Base-by-base conservation (phyloP, 352 stramenopile genomes). In the Phytophthora meadii region DNA sequence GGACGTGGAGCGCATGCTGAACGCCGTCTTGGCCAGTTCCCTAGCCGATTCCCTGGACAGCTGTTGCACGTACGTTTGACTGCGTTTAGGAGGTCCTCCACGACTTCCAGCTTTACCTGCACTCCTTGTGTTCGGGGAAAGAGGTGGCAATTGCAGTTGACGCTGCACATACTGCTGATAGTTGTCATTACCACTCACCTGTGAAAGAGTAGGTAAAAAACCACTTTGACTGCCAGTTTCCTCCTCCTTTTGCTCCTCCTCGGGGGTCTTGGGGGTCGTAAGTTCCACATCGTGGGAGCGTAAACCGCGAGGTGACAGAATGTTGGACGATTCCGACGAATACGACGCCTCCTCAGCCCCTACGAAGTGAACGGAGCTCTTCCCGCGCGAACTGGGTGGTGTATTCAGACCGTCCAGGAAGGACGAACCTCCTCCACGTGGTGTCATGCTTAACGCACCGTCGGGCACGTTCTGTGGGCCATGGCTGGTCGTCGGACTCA, bases 81-180 rank as follows among this genome's bases (percentile, higher is more conserved):
- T 79, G 49, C 63, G 74, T 24, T 60, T 68, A 14, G 53, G 46
- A 7, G 46, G 39, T 1, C 53, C 42, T 8, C 47, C 52, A 10
- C 53, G 54, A 52, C 69, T 67, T 37, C 63, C 28, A 10, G 40
- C 7, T 40, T 78, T 75, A 2, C 61, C 70, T 7, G 70, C 61
- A 25, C 70, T 78, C 11, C 65, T 66, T 3, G 70, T 72, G 49
- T 75, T 32, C 7, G 61, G 71, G 11, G 71, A 79, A 12, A 88
- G 57, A 22, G 84, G 61, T 17, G 85, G 82, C 12, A 84, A 68
- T 22, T 92, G 84, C 39, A 93, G 68, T 24, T 86, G 83, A 42
- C 84, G 79, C 25, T 93, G 84, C 28, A 85, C 68, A 48, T 90
- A 92, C 49, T 86, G 87, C 69, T 90, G 81, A 40, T 89, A 82